A percentile compares a stretch with the other conserved stretches of the same genome.
Evolutionary conservation across 2,329 filamentous ascomycete species (phyloP).

Genomic region (Alternaria longipes): DNA sequence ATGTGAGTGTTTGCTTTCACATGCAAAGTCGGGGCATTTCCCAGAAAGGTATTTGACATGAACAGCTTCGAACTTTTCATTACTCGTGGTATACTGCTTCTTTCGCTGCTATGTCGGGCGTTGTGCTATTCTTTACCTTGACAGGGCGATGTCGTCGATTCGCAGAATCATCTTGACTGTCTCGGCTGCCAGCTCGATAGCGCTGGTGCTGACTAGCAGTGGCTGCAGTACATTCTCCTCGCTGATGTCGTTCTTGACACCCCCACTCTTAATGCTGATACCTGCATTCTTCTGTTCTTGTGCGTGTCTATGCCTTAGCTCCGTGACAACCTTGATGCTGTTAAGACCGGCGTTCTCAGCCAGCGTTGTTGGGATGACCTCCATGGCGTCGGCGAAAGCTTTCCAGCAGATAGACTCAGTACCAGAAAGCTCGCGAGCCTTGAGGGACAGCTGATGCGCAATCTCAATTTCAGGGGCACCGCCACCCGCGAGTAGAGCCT

Average conservation of each 20-base stretch:
- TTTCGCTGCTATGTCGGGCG: neutral
- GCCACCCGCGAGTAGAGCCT: slow-evolving; percentile 95
- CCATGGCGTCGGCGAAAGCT: slow-evolving; percentile 96
- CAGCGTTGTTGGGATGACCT: slow-evolving; percentile 94
- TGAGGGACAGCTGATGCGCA: slow-evolving; percentile 82
- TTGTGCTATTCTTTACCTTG: slow-evolving; percentile 35
- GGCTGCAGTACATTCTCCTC: slow-evolving; percentile 98
- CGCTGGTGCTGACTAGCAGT: slow-evolving; percentile 93
- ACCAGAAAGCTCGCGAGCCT: slow-evolving; percentile 82
- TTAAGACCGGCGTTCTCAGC: slow-evolving; percentile 98
- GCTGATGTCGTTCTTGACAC: slow-evolving; percentile 95
- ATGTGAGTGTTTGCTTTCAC: slow-evolving; percentile 7
- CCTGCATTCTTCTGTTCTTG: slow-evolving; percentile 95
- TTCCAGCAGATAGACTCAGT: slow-evolving; percentile 99
- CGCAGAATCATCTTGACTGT: slow-evolving; percentile 94
- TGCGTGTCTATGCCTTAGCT: slow-evolving; percentile 91
- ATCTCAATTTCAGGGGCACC: slow-evolving; percentile 98
- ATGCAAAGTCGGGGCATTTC: slow-evolving; percentile 2
- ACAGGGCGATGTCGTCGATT: slow-evolving; percentile 72
- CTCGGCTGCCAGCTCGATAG: slow-evolving; percentile 95
- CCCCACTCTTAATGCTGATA: slow-evolving; percentile 97
- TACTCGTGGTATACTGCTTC: slow-evolving; percentile 24
- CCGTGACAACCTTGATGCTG: slow-evolving; percentile 98
- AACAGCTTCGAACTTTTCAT: slow-evolving; percentile 22
- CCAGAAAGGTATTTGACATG: neutral